A percentile compares a stretch with the other conserved stretches of the same genome.
These are phyloP conservation scores for Arthroderma sp. DNA, from an alignment of 2,329 filamentous ascomycete genomes.

Conservation along the genomic window DNA sequence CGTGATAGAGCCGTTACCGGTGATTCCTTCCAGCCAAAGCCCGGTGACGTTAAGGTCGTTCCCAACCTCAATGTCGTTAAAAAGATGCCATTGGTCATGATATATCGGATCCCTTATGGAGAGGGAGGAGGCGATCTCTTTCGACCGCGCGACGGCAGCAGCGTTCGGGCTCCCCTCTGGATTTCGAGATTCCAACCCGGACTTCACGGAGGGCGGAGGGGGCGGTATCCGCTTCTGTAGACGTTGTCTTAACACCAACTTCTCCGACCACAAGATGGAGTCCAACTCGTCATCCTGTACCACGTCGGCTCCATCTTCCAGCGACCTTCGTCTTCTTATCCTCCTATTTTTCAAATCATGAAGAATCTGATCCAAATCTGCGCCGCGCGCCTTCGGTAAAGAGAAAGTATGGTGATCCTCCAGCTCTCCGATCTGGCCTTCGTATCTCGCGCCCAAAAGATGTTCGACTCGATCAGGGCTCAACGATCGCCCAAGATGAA, in stretches of 20 bases:
- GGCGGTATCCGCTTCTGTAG: conserved; percentile 46
- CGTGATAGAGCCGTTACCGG: conserved; percentile 75
- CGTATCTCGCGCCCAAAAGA: conserved; percentile 61
- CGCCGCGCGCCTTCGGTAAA: conserved; percentile 45
- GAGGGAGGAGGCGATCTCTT: conserved; percentile 50
- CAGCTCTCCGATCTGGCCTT: conserved; percentile 68
- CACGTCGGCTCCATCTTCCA: conserved; percentile 18
- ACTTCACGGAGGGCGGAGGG: conserved; percentile 11
- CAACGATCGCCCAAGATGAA: conserved; percentile 59
- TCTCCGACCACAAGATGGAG: conserved; percentile 63
- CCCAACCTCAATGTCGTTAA: conserved; percentile 65
- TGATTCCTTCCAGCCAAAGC: conserved; percentile 81
- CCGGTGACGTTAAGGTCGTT: conserved; percentile 96
- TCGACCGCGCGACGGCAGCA: conserved; percentile 45
- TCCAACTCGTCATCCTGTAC: conserved; percentile 47
- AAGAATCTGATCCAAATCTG: conserved; percentile 38
- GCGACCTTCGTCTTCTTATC: conserved; percentile 44
- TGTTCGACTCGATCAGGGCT: conserved; percentile 51
- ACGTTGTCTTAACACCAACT: conserved; percentile 52
- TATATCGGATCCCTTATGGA: conserved; percentile 83
- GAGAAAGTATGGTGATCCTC: conserved; percentile 76
- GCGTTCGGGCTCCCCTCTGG: conserved; percentile 21
- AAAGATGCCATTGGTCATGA: conserved; percentile 86
- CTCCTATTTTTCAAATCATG: conserved; percentile 43
- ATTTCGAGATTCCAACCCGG: conserved; percentile 7